Conservation (phyloP, 2,329 filamentous ascomycete genomes). For the Gnomoniopsis sp. region DNA sequence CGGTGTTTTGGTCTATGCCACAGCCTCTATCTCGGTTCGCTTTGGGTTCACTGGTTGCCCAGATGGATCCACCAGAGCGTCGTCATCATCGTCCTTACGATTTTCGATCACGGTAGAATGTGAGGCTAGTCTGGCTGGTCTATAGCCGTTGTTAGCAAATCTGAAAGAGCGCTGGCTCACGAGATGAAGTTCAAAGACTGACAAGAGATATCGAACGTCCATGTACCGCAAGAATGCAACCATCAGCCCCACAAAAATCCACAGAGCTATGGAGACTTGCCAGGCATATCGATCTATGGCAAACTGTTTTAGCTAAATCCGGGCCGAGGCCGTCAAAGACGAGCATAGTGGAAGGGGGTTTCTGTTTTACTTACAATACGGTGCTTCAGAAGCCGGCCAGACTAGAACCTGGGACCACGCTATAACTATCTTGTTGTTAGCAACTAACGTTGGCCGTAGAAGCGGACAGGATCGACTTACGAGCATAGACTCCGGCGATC, state of each 20-base stretch:
- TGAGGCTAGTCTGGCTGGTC: constrained; percentile 7
- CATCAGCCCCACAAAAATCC: constrained; percentile 42
- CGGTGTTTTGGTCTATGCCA: not conserved
- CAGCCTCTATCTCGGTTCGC: constrained; percentile 1
- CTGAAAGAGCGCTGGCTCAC: not conserved
- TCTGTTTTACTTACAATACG: constrained; percentile 36
- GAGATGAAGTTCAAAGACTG: not conserved
- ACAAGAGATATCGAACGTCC: constrained; percentile 38
- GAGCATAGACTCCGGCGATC: constrained; percentile 47
- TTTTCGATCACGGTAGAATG: not conserved
- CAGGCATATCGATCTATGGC: constrained; percentile 40
- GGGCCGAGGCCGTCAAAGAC: not conserved
- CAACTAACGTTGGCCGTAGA: not conserved
- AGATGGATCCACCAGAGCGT: not conserved
- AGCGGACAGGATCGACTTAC: not conserved
- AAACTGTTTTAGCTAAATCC: not conserved
- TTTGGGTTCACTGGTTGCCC: not conserved
- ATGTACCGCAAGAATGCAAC: constrained; percentile 39
- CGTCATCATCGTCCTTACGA: constrained; percentile 10
- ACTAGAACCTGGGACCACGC: constrained; percentile 50
- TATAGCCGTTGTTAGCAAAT: constrained; percentile 5
- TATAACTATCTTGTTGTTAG: constrained; percentile 26
- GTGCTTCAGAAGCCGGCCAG: constrained; percentile 49
- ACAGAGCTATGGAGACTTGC: constrained; percentile 43
- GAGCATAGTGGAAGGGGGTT: not conserved